Evolutionary conservation across 2,329 filamentous ascomycete species (phyloP).

Genomic region (Alternaria rosae): DNA sequence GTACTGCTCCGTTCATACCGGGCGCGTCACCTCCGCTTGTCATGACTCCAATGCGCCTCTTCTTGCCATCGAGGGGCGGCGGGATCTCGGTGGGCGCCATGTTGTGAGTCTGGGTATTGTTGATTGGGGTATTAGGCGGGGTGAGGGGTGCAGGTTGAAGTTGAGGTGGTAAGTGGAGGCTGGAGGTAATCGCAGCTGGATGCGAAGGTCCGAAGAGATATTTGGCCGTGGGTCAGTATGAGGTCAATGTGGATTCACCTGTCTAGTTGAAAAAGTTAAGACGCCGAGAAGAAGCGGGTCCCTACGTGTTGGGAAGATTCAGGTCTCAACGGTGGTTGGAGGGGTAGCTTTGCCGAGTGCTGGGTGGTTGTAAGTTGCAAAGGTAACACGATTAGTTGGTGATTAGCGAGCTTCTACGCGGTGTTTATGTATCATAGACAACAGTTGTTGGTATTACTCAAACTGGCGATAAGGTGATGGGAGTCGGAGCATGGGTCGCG

Average conservation of each 20-base stretch:
- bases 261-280: constrained; percentile 24
- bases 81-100: constrained; percentile 46
- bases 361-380: background rate
- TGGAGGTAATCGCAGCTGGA: constrained; percentile 11
- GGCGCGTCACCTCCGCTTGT: constrained; percentile 94
- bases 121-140: constrained; percentile 7
- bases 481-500: constrained; percentile 12
- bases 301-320: constrained; percentile 32
- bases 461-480: constrained; percentile 15
- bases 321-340: constrained; percentile 10
- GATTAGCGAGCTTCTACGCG: background rate
- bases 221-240: constrained; percentile 30
- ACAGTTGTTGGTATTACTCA: background rate
- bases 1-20: constrained; percentile 91
- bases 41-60: constrained; percentile 83
- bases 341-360: constrained; percentile 21
- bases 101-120: constrained; percentile 8
- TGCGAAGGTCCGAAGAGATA: constrained; percentile 13
- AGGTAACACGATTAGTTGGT: constrained; percentile 1
- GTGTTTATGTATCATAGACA: background rate
- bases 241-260: constrained; percentile 32
- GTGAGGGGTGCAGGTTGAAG: constrained; percentile 4
- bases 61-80: constrained; percentile 55
- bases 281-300: constrained; percentile 29
- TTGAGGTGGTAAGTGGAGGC: constrained; percentile 9